Evolutionary conservation across 1,284 basidiomycete genomes (phyloP).

Genomic region (Hemileia vastatrix): DNA sequence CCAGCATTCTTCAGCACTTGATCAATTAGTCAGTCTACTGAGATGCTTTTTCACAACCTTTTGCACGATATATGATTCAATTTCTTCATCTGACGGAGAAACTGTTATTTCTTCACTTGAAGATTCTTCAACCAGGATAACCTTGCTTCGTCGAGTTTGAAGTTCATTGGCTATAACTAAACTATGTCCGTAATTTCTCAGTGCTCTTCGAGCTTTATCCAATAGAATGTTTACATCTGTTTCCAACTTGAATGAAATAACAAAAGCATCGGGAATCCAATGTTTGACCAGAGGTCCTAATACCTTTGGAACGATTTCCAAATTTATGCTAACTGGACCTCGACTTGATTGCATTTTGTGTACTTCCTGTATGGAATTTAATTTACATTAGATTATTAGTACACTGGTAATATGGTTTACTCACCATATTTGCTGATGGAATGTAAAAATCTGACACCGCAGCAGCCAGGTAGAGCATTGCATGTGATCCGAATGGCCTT

Average conservation of each 20-base stretch:
- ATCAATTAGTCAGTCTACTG: too few species aligned
- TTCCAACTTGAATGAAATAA: conserved; percentile 98
- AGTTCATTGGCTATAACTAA: conserved; percentile 94
- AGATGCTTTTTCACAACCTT: too few species aligned
- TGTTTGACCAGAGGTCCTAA: conserved; percentile 83
- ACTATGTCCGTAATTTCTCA: conserved; percentile 91
- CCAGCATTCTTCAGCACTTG: too few species aligned
- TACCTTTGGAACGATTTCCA: conserved; percentile 98
- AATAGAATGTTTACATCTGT: conserved; percentile 74
- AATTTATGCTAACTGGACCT: conserved; percentile 73
- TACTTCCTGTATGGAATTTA: too few species aligned
- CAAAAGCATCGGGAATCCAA: conserved; percentile 83
- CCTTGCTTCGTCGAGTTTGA: conserved; percentile 75
- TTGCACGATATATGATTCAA: too few species aligned
- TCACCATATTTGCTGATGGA: conserved; percentile 73
- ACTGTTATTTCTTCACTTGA: too few species aligned
- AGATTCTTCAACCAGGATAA: conserved; percentile 94
- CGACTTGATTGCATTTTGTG: conserved; percentile 94
- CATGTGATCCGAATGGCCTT: conserved; percentile 61
- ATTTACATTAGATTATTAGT: too few species aligned
- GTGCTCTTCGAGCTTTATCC: conserved; percentile 76
- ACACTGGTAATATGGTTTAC: too few species aligned
- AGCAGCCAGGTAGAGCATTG: conserved; percentile 92
- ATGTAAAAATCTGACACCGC: conserved; percentile 98
- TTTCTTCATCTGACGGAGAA: too few species aligned